Percentiles rank a stretch among this genome's conserved stretches.
Conservation (phyloP, 176 grass and related monocot genomes). For the Dactylis glomerata region DNA sequence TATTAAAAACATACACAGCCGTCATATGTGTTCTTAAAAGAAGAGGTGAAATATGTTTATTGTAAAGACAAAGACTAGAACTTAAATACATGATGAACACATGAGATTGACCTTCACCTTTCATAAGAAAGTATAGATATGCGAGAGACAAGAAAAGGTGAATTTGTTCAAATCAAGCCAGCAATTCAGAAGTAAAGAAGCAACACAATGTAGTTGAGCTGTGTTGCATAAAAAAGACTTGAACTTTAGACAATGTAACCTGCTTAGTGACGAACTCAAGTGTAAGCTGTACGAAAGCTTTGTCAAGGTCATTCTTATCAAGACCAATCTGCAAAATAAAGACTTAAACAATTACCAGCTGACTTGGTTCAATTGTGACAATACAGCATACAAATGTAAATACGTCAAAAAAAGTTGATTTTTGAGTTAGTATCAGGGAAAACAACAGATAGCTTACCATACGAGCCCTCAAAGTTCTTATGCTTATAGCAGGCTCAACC, state of each 20-base stretch:
- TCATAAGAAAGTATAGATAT: background rate
- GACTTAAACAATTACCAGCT: constrained; percentile 20
- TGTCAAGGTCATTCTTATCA: constrained; percentile 83
- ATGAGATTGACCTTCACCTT: background rate
- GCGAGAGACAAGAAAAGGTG: constrained; percentile 2
- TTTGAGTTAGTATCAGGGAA: background rate
- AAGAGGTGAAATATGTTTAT: constrained; percentile 4
- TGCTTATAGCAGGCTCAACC: constrained; percentile 60
- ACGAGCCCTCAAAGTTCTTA: constrained; percentile 85
- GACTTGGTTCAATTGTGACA: constrained; percentile 3
- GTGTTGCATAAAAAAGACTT: background rate
- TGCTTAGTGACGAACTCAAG: constrained; percentile 85
- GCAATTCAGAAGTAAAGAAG: background rate
- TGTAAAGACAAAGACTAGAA: background rate
- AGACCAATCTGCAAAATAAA: constrained; percentile 73
- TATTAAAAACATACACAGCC: background rate
- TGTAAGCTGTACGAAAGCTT: constrained; percentile 87
- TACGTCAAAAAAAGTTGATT: background rate
- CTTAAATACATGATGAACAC: background rate
- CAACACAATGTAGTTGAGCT: background rate
- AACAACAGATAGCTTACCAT: constrained; percentile 60
- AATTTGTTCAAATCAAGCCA: constrained; percentile 15
- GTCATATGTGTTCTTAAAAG: background rate
- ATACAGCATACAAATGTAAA: constrained; percentile 10
- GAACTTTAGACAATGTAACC: constrained; percentile 42